Base-by-base conservation (phyloP, 2,329 filamentous ascomycete species). In the Sclerotinia borealis region DNA sequence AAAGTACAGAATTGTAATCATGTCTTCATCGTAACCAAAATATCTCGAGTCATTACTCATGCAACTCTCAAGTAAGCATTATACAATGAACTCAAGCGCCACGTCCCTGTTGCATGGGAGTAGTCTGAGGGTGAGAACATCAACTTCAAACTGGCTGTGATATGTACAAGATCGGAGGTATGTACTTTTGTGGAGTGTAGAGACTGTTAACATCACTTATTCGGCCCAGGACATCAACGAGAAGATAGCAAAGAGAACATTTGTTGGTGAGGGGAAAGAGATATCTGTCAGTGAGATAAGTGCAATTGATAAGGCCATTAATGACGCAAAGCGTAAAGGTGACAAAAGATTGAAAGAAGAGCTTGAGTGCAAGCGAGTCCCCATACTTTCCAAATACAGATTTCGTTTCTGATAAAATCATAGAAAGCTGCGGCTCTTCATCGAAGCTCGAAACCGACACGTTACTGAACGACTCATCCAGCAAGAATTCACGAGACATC, bases 21-120 rank as follows among this genome's bases (percentile, higher is more conserved):
- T 25, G 68, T 77, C 10, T 70, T 77, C 17, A 69, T 76, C 17
- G 75, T 75, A 3, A 69, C 74, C 13, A 74, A 74, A 19, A 77
- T 77, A 52, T 68, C 29, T 19, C 49, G 49, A 19, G 29, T 15
- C 10, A n/a, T 51, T 29, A 58, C 39, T 1, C 10, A 58, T 41
- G n/a, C 37, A 11, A 58, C 54, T 7, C 54, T 58, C 4, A 39
- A 58, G 19, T 58, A 37, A 41, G 54, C 54, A 17, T 43, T 58
- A 31, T 58, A 58, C 27, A 22, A 17, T 31, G 39, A 34, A 22
- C 54, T 58, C 2, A 29, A 39, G 19, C 54, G 54, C 15, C 54
- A 45, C 17, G 41, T 58, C 3, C 54, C 54, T 19, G 27, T 58
- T 15, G 54, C 54, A 1, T 58, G 54, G 54, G 54, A 58, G 19